Base-by-base conservation (phyloP, 768 basidiomycete genomes). In the Mycena olivaceomarginata region DNA sequence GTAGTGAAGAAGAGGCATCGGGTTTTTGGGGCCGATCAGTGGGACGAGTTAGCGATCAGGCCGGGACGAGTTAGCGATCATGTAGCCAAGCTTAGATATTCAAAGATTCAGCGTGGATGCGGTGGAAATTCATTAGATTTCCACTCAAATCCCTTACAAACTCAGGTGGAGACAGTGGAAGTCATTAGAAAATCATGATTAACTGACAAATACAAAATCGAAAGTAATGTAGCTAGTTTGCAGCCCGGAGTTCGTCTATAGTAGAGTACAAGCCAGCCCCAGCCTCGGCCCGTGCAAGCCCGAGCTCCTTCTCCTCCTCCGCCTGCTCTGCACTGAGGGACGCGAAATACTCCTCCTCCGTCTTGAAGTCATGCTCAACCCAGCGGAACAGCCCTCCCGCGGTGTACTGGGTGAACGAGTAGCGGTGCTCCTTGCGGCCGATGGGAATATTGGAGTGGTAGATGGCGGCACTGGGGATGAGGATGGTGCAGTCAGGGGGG, bases 391-490 rank as follows among this genome's bases (percentile, higher is more conserved):
- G 64, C n/a, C 64, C 64, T 12, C 64, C 64, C 2, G 43, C 43
- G 9, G 64, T 65, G 43, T 65, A 65, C 25, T 65, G 64, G 12
- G 64, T 45, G 22, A 65, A 65, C 4, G 64, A 65, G 15, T 65
- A 65, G 11, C 64, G 41, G 41, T 31, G 64, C 41, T 65, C 64
- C 13, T 15, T 11, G 20, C 1, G 15, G 41, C 3, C 1, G 43
- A 65, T 45, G 43, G 64, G 64, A 37, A 65, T 65, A 18, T 65
- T 65, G 18, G 64, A 65, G 43, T 65, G 64, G n/a, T n/a, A 65
- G 41, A 65, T 46, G 18, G 43, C 11, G 20, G 64, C 64, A 8
- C 43, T 45, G 41, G 64, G 64, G 43, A 65, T 65, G 20, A 65
- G 22, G 43, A 65, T 65, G 10, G 64, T 65, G 7, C 8, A 10